Evolutionary conservation across 1,284 basidiomycete species (phyloP), one percentile per base, ranked within the genome.

Genomic region (Tylopilus sp.): DNA sequence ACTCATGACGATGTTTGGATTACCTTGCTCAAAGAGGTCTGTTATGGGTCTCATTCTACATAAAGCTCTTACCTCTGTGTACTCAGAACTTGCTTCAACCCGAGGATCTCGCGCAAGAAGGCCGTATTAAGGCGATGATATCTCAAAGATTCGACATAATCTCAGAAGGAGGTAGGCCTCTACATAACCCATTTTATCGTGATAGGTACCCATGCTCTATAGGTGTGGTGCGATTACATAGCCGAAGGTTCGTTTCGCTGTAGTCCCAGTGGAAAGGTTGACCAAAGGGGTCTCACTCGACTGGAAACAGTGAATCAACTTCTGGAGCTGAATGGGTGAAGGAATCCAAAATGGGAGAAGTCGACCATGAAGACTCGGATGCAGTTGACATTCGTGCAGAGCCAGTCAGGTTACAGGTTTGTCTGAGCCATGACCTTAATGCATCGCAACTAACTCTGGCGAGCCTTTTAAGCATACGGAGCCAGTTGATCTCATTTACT

Each of bases 1-100:
- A 49, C 49, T 18, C 49, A 51, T 15, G 48, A 51, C 13, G 19
- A 42, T 49, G 30, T 39, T 9, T 46, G 51, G 51, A 46, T 39
- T 41, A 4, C 23, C 6, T 5, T 51, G 16, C 29, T 51, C 4
- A 19, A 51, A 42, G n/a, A 51, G 39, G 46, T 51, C 15, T 3
- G 26, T 34, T 10, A 5, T 38, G 3, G 9, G 6, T 11, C 6
- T 10, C n/a, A 19, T 51, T 19, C 7, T 15, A 7, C 6, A 15
- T 16, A n/a, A 19, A 25, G 26, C 30, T 8, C 26, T 51, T 21
- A n/a, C n/a, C n/a, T n/a, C 3, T 19, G 11, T 3, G 25, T n/a
- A 15, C 11, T 6, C 15, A 55, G 53, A 28, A 41, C 10, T n/a
- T 51, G 6, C 44, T 55, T 37, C 41, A 33, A 11, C 25, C 42